Evolutionary conservation across 108 stramenopile genomes (phyloP).

Genomic region (Pseudonitzschia multiseries): DNA sequence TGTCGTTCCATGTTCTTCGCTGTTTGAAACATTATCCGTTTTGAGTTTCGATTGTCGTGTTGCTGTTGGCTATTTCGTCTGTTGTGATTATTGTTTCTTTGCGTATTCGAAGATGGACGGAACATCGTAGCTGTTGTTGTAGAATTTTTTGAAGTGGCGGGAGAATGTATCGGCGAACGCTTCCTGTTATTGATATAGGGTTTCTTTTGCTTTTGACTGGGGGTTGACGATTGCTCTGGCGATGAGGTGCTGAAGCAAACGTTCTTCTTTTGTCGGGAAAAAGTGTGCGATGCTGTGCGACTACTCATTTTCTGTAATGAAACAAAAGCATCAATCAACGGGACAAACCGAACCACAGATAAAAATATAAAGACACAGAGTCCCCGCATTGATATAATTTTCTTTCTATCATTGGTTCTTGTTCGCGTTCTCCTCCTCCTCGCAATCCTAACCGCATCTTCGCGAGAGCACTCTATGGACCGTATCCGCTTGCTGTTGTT

Average conservation of each 20-base stretch:
- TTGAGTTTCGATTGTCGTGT: constrained; percentile 9
- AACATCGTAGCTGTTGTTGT: background rate
- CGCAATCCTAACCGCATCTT: background rate
- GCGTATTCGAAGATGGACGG: background rate
- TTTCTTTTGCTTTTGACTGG: background rate
- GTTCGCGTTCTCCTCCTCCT: background rate
- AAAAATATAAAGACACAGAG: background rate
- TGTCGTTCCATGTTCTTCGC: constrained; percentile 51
- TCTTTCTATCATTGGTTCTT: background rate
- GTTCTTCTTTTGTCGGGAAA: background rate
- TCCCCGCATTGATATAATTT: background rate
- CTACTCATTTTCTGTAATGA: background rate
- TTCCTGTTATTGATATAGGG: background rate
- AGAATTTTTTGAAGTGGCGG: background rate
- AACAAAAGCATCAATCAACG: background rate
- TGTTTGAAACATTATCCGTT: constrained; percentile 40
- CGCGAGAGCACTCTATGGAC: background rate
- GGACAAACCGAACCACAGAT: background rate
- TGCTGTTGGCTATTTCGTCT: background rate
- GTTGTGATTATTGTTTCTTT: background rate
- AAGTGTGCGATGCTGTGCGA: background rate
- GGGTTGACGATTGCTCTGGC: background rate
- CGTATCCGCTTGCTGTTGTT: constrained; percentile 7
- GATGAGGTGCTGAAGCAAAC: background rate
- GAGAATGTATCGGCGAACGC: background rate